These are phyloP conservation scores for Scopulariopsis brevicaulis DNA, from an alignment of 2,329 filamentous ascomycete species.

Conservation along the genomic window DNA sequence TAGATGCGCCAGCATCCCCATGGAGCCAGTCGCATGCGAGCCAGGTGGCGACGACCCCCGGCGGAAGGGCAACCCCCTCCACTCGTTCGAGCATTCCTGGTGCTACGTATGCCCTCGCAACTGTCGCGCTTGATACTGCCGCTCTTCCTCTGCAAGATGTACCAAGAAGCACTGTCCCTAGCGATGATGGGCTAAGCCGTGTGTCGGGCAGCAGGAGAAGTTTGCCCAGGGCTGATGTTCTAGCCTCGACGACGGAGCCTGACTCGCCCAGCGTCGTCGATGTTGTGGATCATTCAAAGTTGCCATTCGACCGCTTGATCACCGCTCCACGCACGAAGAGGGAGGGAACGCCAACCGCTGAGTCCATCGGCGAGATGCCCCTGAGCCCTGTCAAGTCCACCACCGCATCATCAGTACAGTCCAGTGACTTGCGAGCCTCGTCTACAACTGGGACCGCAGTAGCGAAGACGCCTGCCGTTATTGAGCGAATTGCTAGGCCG, in stretches of 20 bases:
- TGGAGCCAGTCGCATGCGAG: not conserved
- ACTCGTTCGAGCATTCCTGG: not conserved
- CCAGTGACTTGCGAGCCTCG: constrained; percentile 7
- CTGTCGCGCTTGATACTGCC: not conserved
- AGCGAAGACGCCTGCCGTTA: constrained; percentile 35
- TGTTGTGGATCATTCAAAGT: not conserved
- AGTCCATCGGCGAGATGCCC: constrained; percentile 31
- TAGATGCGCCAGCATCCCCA: not conserved
- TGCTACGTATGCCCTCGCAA: constrained; percentile 1
- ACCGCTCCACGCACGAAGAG: constrained; percentile 12
- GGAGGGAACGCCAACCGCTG: constrained; percentile 32
- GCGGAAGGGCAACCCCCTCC: not conserved
- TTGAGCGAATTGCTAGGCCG: constrained; percentile 41
- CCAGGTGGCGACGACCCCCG: not conserved
- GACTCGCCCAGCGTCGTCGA: not conserved
- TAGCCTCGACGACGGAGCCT: not conserved
- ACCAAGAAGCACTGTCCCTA: not conserved
- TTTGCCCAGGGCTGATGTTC: not conserved
- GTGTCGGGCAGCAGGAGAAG: not conserved
- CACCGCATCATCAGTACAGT: constrained; percentile 14
- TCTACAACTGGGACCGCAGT: constrained; percentile 23
- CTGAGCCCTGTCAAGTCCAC: constrained; percentile 28
- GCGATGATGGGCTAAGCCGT: constrained; percentile 2
- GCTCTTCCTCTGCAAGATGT: not conserved
- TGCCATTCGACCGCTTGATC: not conserved